Conservation (phyloP, 2,329 filamentous ascomycete genomes). For the Paecilomyces dactylethromorphus region DNA sequence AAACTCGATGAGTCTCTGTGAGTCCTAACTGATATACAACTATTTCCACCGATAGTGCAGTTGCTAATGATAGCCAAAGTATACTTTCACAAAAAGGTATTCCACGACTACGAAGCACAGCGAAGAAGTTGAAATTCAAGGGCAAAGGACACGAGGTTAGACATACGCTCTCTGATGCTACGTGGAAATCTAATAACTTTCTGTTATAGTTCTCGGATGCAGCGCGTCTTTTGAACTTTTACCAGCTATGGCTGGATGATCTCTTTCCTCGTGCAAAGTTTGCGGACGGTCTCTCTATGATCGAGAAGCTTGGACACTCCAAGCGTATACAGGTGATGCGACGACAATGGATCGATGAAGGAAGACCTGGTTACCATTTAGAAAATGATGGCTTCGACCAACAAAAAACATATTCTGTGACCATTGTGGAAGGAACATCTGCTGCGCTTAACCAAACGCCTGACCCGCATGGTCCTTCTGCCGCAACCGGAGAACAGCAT, state of each 20-base stretch:
- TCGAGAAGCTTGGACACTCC: constrained; percentile 88
- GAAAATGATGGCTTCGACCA: constrained; percentile 5
- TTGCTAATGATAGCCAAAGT: constrained; percentile 37
- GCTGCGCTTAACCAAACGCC: too few relatives aligned
- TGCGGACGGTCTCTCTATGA: constrained; percentile 77
- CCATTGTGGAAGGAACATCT: constrained; percentile 1
- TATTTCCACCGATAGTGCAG: not conserved
- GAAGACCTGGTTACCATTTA: constrained; percentile 24
- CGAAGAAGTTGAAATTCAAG: constrained; percentile 69
- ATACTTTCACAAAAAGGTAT: constrained; percentile 80
- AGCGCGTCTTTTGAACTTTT: constrained; percentile 74
- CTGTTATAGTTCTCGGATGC: constrained; percentile 69
- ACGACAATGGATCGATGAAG: constrained; percentile 77
- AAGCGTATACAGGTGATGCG: constrained; percentile 69
- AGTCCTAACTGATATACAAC: constrained; percentile 2
- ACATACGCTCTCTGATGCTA: constrained; percentile 1
- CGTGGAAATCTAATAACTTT: not conserved
- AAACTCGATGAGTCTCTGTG: constrained; percentile 82
- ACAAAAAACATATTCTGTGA: constrained; percentile 4
- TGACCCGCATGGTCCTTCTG: not conserved
- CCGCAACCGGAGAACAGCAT: not conserved
- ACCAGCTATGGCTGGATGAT: constrained; percentile 95
- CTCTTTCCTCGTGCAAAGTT: constrained; percentile 94
- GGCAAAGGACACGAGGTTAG: constrained; percentile 87
- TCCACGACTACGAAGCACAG: constrained; percentile 67